Evolutionary conservation across 2,329 filamentous ascomycete genomes (phyloP).

Genomic region (Fusarium bactridioides): DNA sequence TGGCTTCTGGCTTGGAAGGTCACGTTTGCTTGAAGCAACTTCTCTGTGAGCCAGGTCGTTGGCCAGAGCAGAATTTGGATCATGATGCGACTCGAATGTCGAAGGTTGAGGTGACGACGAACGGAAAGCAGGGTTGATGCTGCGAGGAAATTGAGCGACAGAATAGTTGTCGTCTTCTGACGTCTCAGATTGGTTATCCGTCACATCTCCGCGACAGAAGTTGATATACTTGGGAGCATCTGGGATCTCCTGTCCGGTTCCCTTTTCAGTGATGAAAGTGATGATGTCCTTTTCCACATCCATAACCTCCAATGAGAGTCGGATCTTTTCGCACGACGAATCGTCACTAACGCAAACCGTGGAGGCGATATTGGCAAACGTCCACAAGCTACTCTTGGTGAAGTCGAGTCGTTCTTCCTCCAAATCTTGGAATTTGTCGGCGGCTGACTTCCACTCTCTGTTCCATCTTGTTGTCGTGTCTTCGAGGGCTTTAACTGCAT

Average conservation of each 20-base stretch:
- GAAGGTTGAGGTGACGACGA: constrained; percentile 97
- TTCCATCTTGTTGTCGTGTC: constrained; percentile 98
- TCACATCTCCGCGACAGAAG: constrained; percentile 88
- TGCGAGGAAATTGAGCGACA: constrained; percentile 93
- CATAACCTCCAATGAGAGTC: constrained; percentile 90
- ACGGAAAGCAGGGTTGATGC: constrained; percentile 94
- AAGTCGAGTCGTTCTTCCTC: constrained; percentile 98
- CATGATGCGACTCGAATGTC: constrained; percentile 89
- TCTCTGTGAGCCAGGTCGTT: constrained; percentile 71
- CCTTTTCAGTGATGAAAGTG: constrained; percentile 84
- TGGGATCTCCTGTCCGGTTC: constrained; percentile 96
- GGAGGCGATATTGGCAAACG: constrained; percentile 95
- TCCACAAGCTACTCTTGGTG: constrained; percentile 97
- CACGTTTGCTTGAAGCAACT: constrained; percentile 54
- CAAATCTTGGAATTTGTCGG: constrained; percentile 98
- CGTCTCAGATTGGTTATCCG: constrained; percentile 81
- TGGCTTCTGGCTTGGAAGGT: constrained; percentile 62
- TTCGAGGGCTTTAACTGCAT: constrained; percentile 89
- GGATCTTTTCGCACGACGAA: constrained; percentile 94
- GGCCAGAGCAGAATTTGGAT: constrained; percentile 78
- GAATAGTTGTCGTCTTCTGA: constrained; percentile 92
- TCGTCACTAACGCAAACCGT: constrained; percentile 98
- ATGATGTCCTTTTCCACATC: constrained; percentile 96
- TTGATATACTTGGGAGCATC: constrained; percentile 99
- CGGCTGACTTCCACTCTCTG: constrained; percentile 96